Percentiles rank a stretch among this genome's conserved stretches.
Conservation (phyloP, 202 grass and related monocot genomes). For the Sporobolus alterniflorus region DNA sequence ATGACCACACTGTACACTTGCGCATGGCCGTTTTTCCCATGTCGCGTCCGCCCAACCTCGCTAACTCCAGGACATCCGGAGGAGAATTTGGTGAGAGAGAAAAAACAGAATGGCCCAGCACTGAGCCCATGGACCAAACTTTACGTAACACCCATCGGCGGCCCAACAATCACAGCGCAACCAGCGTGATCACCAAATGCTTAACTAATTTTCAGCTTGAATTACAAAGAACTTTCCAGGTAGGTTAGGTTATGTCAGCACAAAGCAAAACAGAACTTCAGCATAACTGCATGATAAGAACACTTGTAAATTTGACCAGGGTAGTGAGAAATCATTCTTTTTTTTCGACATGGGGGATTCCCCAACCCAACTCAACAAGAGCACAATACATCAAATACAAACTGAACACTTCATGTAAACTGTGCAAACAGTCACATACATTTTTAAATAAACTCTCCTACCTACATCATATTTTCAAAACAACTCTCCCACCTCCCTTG, state of each 20-base stretch:
- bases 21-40: constrained; percentile 27
- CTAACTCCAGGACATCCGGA: background rate
- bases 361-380: no score
- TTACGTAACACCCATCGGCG: no score
- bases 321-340: background rate
- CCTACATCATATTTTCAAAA: no score
- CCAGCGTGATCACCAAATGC: background rate
- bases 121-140: constrained; percentile 15
- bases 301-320: background rate
- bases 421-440: no score
- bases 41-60: constrained; percentile 9
- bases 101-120: constrained; percentile 21
- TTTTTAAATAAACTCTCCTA: no score
- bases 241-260: constrained; percentile 3
- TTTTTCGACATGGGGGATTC: no score
- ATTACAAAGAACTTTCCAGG: background rate
- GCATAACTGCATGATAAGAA: background rate
- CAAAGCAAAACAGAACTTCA: constrained; percentile 1
- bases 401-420: no score
- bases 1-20: background rate
- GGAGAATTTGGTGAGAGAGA: background rate
- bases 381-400: no score
- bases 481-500: no score
- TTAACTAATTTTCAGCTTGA: background rate
- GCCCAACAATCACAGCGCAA: no score